Percentiles rank a stretch among this genome's conserved stretches.
These are phyloP conservation scores for Cenchrus americanus DNA, from an alignment of 176 grass and related monocot species.

Conservation along the genomic window DNA sequence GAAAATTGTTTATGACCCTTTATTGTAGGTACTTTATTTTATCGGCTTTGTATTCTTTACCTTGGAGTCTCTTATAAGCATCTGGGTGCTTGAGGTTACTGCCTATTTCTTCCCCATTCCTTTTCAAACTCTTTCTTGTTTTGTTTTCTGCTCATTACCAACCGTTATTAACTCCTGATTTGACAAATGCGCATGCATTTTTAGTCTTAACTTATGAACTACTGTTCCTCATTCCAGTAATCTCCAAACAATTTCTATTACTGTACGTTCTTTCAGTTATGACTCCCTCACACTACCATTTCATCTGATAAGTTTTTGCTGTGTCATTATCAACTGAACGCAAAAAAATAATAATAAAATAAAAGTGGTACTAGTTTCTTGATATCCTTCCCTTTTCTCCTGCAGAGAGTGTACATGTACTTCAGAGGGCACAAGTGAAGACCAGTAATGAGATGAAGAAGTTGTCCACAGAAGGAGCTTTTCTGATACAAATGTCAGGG, in stretches of 20 bases:
- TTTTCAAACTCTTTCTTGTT: constrained; percentile 2
- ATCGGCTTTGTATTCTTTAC: constrained; percentile 78
- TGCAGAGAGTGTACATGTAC: constrained; percentile 64
- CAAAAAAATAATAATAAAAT: background rate
- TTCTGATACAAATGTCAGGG: background rate
- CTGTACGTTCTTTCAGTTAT: background rate
- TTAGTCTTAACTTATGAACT: background rate
- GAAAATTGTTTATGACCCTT: constrained; percentile 1
- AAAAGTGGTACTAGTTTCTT: background rate
- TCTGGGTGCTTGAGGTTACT: constrained; percentile 93
- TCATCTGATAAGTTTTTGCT: constrained; percentile 1
- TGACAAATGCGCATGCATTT: constrained; percentile 24
- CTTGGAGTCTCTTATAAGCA: constrained; percentile 75
- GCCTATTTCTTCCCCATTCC: constrained; percentile 22
- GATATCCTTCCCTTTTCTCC: constrained; percentile 12
- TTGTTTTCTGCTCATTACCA: background rate
- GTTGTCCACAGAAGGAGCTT: constrained; percentile 33
- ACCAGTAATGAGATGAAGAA: background rate
- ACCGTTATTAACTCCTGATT: constrained; percentile 27
- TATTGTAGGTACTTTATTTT: constrained; percentile 69
- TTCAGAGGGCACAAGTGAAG: constrained; percentile 68
- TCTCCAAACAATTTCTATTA: background rate
- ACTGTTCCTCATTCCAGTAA: background rate
- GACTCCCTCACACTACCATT: background rate
- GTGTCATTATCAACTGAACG: background rate